Evolutionary conservation across 352 stramenopile species (phyloP).

Genomic region (Globisporangium takayamanum): DNA sequence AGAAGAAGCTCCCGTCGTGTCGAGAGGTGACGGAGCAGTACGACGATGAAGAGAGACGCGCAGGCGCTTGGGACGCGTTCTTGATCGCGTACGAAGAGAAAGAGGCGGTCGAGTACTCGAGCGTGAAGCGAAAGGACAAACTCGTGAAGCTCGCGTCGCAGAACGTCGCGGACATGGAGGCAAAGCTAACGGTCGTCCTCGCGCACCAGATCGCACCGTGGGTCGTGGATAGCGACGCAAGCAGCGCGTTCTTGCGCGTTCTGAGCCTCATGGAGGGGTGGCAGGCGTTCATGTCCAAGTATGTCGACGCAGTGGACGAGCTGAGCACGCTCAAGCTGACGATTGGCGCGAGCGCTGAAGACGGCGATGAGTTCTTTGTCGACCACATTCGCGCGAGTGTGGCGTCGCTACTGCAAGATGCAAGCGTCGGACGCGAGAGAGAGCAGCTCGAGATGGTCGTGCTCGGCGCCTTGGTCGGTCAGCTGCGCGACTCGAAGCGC

Average conservation of each 20-base stretch:
- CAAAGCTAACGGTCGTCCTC: constrained; percentile 17
- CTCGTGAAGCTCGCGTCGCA: constrained; percentile 41
- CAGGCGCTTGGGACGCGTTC: constrained; percentile 27
- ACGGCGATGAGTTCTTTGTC: constrained; percentile 31
- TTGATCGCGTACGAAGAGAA: constrained; percentile 40
- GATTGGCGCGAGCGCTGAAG: constrained; percentile 29
- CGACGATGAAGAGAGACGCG: background rate
- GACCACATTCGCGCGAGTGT: constrained; percentile 21
- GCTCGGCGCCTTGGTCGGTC: constrained; percentile 29
- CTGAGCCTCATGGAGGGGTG: constrained; percentile 34
- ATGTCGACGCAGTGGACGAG: constrained; percentile 25
- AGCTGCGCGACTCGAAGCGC: constrained; percentile 30
- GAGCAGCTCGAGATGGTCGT: constrained; percentile 17
- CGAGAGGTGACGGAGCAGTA: constrained; percentile 20
- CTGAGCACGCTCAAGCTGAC: constrained; percentile 37
- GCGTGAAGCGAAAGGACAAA: constrained; percentile 45
- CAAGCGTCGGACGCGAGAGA: constrained; percentile 12
- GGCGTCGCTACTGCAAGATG: constrained; percentile 5
- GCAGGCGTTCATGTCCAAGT: constrained; percentile 39
- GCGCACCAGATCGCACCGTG: constrained; percentile 19
- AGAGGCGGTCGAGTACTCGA: constrained; percentile 23
- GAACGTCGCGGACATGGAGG: constrained; percentile 31
- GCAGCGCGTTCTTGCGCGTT: constrained; percentile 21
- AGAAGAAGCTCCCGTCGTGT: constrained; percentile 30
- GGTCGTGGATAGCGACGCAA: background rate